These are phyloP conservation scores for Colletotrichum sidae DNA, from an alignment of 2,329 filamentous ascomycete genomes.

Conservation along the genomic window DNA sequence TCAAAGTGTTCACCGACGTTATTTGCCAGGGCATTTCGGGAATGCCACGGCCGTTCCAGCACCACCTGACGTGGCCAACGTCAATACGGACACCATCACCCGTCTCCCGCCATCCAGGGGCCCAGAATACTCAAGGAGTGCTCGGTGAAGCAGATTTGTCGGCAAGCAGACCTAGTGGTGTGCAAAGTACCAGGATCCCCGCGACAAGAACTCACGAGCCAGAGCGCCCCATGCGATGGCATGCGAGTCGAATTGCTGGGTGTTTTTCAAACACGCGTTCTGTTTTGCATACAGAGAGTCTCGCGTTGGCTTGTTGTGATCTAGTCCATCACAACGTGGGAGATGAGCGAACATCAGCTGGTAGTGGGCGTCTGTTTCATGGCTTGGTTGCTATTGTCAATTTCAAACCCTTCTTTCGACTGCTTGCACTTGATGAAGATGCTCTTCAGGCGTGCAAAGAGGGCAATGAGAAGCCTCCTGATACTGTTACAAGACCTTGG, in stretches of 20 bases:
- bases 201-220: constrained; percentile 38
- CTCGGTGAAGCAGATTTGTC: not conserved
- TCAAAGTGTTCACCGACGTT: not conserved
- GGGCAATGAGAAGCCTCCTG: not conserved
- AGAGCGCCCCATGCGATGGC: constrained; percentile 41
- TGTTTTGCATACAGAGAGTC: constrained; percentile 53
- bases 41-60: not conserved
- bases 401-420: not conserved
- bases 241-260: constrained; percentile 57
- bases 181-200: constrained; percentile 32
- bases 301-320: constrained; percentile 56
- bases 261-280: constrained; percentile 59
- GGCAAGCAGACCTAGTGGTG: not conserved
- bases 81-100: constrained; percentile 40
- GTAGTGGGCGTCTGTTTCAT: constrained; percentile 53
- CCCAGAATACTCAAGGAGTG: not conserved
- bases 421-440: not conserved
- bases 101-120: constrained; percentile 39
- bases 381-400: not conserved
- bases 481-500: too few relatives aligned
- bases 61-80: constrained; percentile 39
- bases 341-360: constrained; percentile 47
- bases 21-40: not conserved
- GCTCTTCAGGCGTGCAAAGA: not conserved
- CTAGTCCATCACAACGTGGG: constrained; percentile 57